A percentile compares a stretch with the other conserved stretches of the same genome.
Conservation (phyloP, 1,139 yeast genomes). For the Geotrichum fermentans region DNA sequence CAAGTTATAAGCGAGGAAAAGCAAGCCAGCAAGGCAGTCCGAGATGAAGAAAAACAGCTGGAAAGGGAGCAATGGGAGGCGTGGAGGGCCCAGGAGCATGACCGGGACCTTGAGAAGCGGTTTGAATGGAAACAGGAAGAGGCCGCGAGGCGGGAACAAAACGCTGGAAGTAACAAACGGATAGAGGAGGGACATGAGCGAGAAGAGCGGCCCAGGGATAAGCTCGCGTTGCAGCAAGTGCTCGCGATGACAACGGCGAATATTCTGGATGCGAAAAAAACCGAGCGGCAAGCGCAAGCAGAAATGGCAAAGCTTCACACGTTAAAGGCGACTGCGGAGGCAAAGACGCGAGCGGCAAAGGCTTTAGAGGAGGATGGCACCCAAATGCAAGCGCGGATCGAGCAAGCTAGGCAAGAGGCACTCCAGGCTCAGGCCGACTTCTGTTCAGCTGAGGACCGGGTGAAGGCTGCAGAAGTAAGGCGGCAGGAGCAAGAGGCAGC, state of each 20-base stretch:
- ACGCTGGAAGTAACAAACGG: not conserved
- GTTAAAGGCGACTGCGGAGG: not conserved
- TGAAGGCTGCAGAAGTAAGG: not conserved
- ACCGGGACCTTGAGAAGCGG: conserved; percentile 15
- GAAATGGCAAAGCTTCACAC: not conserved
- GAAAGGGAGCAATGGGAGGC: not conserved
- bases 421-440: not conserved
- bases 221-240: not conserved
- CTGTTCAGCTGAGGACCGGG: not conserved
- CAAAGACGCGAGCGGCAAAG: not conserved
- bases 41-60: conserved; percentile 20
- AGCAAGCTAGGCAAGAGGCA: not conserved
- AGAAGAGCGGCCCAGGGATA: not conserved
- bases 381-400: not conserved
- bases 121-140: not conserved
- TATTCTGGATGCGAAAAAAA: not conserved
- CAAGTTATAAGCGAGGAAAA: conserved; percentile 28
- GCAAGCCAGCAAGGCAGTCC: conserved; percentile 28
- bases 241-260: not conserved
- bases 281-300: not conserved
- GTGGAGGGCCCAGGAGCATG: conserved; percentile 21
- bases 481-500: not conserved
- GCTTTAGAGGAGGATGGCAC: not conserved
- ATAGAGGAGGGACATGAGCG: not conserved
- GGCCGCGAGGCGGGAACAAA: not conserved